Percentiles rank a stretch among this genome's conserved stretches.
Evolutionary conservation across 208 protist genomes (phyloP).

Genomic region (Leishmania braziliensis): DNA sequence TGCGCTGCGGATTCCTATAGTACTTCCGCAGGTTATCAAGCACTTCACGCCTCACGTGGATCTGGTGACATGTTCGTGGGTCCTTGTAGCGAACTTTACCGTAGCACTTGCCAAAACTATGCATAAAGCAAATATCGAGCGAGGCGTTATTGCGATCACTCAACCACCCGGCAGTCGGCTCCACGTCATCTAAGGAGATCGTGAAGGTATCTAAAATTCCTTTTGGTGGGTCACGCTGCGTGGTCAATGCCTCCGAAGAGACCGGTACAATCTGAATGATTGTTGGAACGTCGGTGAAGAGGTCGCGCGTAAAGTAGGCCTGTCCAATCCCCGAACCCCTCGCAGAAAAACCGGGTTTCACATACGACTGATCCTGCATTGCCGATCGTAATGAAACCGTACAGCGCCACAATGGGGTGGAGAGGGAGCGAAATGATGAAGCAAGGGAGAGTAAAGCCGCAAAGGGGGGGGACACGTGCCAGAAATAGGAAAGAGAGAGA

Average conservation of each 20-base stretch:
- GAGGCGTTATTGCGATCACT: slow-evolving; percentile 53
- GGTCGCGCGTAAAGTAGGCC: slow-evolving; percentile 49
- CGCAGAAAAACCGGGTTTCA: not conserved
- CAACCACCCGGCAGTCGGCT: slow-evolving; percentile 59
- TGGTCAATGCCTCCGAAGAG: slow-evolving; percentile 11
- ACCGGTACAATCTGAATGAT: slow-evolving; percentile 41
- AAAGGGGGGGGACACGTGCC: not conserved
- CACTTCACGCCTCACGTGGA: slow-evolving; percentile 46
- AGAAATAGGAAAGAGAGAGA: not conserved
- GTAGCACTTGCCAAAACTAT: slow-evolving; percentile 66
- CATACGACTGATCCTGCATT: slow-evolving; percentile 26
- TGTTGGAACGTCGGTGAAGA: slow-evolving; percentile 55
- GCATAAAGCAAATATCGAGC: slow-evolving; percentile 70
- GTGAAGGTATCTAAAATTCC: slow-evolving; percentile 17
- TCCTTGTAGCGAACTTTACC: slow-evolving; percentile 52
- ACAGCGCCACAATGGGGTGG: not conserved
- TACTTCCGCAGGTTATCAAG: slow-evolving; percentile 43
- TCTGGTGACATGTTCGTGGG: slow-evolving; percentile 56
- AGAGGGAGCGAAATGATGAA: not conserved
- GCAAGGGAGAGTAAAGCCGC: not conserved
- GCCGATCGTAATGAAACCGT: not conserved
- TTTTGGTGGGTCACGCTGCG: slow-evolving; percentile 19
- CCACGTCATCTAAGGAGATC: slow-evolving; percentile 46
- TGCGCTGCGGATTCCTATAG: slow-evolving; percentile 46
- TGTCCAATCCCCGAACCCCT: slow-evolving; percentile 26